Evolutionary conservation across 2,329 filamentous ascomycete genomes (phyloP), one percentile per base, ranked within the genome.

Genomic region (Colletotrichum sp.): DNA sequence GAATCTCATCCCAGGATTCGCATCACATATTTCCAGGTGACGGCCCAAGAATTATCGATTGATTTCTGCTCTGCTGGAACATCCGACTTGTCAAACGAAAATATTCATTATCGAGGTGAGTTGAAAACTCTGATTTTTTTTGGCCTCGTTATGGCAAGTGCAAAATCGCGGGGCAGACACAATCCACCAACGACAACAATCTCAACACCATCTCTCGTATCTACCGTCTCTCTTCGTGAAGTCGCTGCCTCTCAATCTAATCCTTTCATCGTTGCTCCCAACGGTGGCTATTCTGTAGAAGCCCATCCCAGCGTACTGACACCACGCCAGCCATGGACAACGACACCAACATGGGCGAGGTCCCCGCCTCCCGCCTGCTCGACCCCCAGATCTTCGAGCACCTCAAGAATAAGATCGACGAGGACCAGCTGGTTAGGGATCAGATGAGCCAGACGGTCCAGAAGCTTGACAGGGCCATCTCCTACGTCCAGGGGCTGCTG

Each of bases 331-430:
- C 18, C 59, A 78, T 78, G 77, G 77, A 78, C 21, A 78, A 59
- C 76, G 77, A 78, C 67, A 78, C 77, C 62, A 78, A 66, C 30
- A 78, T 78, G 77, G 72, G 62, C 49, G 77, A 76, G 60, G 59
- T 76, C 13, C 76, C 77, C 6, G 63, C 72, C 62, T 81, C 82
- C 10, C 80, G 80, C 64, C 85, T 87, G 34, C 84, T 97, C 81
- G 93, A 98, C 84, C 93, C 95, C 76, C 90, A 91, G 79, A 95
- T 99, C 84, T 98, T 99, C 85, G 92, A 96, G 82, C 91, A 94
- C 80, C 93, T 99, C 77, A 96, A 98, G 86, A 88, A 91, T 75
- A 96, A 96, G 85, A 95, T 98, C 80, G 97, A 99, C 80, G 94
- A 98, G 84, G 97, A 99, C 83, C 90, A 92, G 10, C 89, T 91